Evolutionary conservation across 345 rosid species (phyloP).

Genomic region (Turnera subulata): DNA sequence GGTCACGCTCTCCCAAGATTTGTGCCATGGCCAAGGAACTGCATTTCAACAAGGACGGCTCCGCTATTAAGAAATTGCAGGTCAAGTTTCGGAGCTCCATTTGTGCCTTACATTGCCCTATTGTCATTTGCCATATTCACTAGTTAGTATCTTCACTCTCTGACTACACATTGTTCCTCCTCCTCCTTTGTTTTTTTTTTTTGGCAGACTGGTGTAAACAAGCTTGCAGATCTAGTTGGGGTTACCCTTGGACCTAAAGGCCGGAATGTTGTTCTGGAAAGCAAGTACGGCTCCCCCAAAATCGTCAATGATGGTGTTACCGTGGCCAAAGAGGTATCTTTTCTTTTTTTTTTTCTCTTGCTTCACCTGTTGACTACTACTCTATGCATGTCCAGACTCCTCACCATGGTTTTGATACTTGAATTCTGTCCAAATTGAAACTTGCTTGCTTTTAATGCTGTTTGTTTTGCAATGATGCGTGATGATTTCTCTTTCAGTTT

Average conservation of each 20-base stretch:
- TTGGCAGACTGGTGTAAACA: conserved; percentile 85
- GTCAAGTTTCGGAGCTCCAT: too few relatives aligned
- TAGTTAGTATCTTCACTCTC: too few relatives aligned
- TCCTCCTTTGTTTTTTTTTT: conserved; percentile 10
- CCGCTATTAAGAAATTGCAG: conserved; percentile 82
- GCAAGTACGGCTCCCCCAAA: conserved; percentile 97
- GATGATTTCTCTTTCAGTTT: too few relatives aligned
- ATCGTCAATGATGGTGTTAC: conserved; percentile 98
- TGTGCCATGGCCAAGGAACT: conserved; percentile 82
- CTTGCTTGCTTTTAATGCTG: too few relatives aligned
- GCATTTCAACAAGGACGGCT: conserved; percentile 93
- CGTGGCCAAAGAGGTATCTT: conserved; percentile 93
- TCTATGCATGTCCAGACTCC: too few relatives aligned
- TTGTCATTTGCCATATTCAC: background rate
- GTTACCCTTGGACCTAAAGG: conserved; percentile 98
- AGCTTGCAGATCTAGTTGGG: conserved; percentile 96
- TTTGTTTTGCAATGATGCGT: too few relatives aligned
- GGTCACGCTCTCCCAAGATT: conserved; percentile 45
- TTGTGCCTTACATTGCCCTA: background rate
- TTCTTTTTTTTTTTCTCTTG: too few relatives aligned
- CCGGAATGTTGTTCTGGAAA: conserved; percentile 94
- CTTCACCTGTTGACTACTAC: too few relatives aligned
- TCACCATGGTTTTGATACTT: too few relatives aligned
- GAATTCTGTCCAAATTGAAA: too few relatives aligned
- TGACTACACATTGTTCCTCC: background rate